Evolutionary conservation across 202 grass and related monocot species (phyloP).

Genomic region (Elaeis oleifera): DNA sequence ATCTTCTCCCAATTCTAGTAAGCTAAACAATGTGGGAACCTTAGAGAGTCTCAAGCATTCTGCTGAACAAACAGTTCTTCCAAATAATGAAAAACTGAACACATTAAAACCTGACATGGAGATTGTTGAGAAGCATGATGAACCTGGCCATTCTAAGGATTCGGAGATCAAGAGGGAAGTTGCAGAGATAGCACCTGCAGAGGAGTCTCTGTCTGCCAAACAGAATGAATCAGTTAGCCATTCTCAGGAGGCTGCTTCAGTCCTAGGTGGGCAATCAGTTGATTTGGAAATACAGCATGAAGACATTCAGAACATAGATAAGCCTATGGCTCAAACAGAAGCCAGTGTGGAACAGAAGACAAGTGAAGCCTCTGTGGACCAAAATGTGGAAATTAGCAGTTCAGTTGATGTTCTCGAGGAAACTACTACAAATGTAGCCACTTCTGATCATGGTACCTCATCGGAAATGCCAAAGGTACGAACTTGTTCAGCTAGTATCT

Average conservation of each 20-base stretch:
- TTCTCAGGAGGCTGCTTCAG: conserved; percentile 18
- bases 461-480: conserved; percentile 41
- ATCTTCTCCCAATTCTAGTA: conserved; percentile 24
- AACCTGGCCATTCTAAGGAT: conserved; percentile 25
- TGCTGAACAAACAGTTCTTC: conserved; percentile 31
- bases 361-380: conserved; percentile 29
- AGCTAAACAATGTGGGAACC: conserved; percentile 31
- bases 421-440: conserved; percentile 20
- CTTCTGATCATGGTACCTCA: conserved; percentile 23
- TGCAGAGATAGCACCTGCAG: conserved; percentile 19
- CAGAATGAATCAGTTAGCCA: conserved; percentile 35
- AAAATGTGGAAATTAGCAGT: conserved; percentile 24
- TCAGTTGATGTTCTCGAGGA: conserved; percentile 23
- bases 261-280: conserved; percentile 32
- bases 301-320: conserved; percentile 25
- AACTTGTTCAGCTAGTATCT: conserved; percentile 21
- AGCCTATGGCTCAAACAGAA: conserved; percentile 4
- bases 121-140: conserved; percentile 32
- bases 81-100: conserved; percentile 24
- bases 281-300: conserved; percentile 28
- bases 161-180: conserved; percentile 19
- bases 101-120: conserved; percentile 14
- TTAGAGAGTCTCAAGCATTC: conserved; percentile 38
- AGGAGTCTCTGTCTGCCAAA: conserved; percentile 15
- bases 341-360: conserved; percentile 26